phyloP scores from a whole-genome alignment of 2,329 filamentous ascomycete species.

The Aspergillus calidoustus region DNA sequence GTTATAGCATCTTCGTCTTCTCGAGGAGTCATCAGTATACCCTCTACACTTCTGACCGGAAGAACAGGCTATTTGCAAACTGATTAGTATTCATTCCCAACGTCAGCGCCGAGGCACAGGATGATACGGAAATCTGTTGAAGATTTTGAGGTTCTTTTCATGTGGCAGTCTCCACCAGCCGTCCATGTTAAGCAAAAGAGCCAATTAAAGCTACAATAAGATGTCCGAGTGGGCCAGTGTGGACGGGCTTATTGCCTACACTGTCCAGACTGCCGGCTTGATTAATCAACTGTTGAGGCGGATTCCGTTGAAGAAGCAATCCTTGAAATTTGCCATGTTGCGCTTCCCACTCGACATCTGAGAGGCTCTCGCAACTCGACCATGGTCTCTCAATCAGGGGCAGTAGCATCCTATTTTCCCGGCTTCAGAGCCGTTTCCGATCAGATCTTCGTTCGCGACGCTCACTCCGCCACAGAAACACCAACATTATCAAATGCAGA shows the following conservation, averaged over 20 bases:
- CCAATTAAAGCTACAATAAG: too few species aligned
- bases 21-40: too few species aligned
- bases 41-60: too few species aligned
- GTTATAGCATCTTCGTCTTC: too few species aligned
- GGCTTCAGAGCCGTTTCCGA: conserved; percentile 4
- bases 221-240: not conserved
- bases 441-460: conserved; percentile 12
- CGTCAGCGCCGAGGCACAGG: too few species aligned
- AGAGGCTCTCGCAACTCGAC: not conserved
- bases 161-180: too few species aligned
- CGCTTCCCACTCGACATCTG: too few species aligned
- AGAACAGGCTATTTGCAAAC: too few species aligned
- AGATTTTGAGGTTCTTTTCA: too few species aligned
- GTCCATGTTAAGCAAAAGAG: too few species aligned
- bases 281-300: not conserved
- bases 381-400: not conserved
- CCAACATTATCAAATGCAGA: not conserved
- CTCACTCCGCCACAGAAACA: not conserved
- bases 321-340: not conserved
- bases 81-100: too few species aligned
- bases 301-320: not conserved
- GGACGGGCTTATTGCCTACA: not conserved
- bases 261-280: not conserved
- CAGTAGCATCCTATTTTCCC: not conserved
- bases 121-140: too few species aligned